A percentile compares a stretch with the other conserved stretches of the same genome.
Evolutionary conservation across 169 alveolate genomes (phyloP).

Genomic region (Toxoplasma gondii): DNA sequence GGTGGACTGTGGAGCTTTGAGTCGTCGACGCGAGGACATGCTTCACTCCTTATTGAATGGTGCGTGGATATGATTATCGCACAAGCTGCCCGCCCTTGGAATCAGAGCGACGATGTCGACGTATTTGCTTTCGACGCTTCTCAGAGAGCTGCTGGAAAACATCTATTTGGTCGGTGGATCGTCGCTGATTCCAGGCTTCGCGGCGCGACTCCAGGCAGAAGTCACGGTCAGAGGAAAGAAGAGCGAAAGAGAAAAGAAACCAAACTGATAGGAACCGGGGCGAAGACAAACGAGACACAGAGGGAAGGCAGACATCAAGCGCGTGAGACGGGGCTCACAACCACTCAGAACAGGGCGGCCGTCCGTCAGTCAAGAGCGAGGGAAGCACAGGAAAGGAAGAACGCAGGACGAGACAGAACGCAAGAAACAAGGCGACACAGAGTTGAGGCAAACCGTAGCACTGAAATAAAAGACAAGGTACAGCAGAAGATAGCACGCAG

Average conservation of each 20-base stretch:
- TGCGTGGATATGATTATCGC: no score
- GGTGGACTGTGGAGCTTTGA: no score
- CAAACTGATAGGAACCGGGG: background rate
- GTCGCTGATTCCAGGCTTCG: constrained; percentile 46
- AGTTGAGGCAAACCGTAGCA: no score
- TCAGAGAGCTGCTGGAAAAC: constrained; percentile 28
- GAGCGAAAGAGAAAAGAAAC: background rate
- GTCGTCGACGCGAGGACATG: no score
- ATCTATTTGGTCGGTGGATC: constrained; percentile 49
- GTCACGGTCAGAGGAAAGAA: constrained; percentile 10
- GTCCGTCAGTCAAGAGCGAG: background rate
- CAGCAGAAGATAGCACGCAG: no score
- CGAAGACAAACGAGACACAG: background rate
- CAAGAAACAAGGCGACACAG: no score
- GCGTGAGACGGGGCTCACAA: background rate
- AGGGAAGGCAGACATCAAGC: background rate
- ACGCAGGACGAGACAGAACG: no score
- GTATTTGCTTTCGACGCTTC: background rate
- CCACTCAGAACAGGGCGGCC: background rate
- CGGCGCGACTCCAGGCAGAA: constrained; percentile 52
- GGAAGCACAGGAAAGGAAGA: no score
- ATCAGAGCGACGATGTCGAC: no score
- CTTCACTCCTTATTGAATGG: no score
- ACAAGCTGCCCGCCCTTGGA: no score
- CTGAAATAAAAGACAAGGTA: no score